Conservation (phyloP, 192 early-diverging fungal species). For the Irineochytrium annulatum region DNA sequence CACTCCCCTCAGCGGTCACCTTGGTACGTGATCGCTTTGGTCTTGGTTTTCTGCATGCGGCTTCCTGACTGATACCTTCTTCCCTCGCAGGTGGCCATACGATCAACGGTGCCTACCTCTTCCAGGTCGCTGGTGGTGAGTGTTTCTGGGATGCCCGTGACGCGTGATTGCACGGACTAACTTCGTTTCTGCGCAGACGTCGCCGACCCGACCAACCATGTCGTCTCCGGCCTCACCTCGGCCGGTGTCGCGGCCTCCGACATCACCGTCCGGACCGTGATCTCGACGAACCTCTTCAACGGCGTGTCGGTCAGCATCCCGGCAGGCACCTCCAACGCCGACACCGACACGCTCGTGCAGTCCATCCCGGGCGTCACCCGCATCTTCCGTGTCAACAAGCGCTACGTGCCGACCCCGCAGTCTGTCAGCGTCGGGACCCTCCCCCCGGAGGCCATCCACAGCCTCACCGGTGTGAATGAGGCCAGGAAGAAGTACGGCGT, state of each 20-base stretch:
- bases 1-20: too few relatives aligned
- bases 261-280: background rate
- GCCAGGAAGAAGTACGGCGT: constrained; percentile 16
- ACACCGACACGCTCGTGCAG: background rate
- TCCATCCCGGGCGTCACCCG: constrained; percentile 6
- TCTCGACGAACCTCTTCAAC: background rate
- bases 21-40: too few relatives aligned
- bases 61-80: too few relatives aligned
- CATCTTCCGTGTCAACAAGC: background rate
- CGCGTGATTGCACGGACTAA: too few relatives aligned
- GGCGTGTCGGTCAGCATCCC: background rate
- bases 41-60: too few relatives aligned
- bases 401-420: background rate
- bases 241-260: background rate
- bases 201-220: too few relatives aligned
- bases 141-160: too few relatives aligned
- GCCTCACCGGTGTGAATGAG: constrained; percentile 28
- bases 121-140: too few relatives aligned
- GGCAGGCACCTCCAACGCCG: background rate
- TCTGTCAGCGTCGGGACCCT: background rate
- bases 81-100: too few relatives aligned
- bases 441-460: constrained; percentile 11
- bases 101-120: too few relatives aligned
- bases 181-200: too few relatives aligned
- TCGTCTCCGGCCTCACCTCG: too few relatives aligned